Percentiles rank a stretch among this genome's conserved stretches.
Conservation (phyloP, 2,329 filamentous ascomycete species). For the Rachicladosporium sp. region DNA sequence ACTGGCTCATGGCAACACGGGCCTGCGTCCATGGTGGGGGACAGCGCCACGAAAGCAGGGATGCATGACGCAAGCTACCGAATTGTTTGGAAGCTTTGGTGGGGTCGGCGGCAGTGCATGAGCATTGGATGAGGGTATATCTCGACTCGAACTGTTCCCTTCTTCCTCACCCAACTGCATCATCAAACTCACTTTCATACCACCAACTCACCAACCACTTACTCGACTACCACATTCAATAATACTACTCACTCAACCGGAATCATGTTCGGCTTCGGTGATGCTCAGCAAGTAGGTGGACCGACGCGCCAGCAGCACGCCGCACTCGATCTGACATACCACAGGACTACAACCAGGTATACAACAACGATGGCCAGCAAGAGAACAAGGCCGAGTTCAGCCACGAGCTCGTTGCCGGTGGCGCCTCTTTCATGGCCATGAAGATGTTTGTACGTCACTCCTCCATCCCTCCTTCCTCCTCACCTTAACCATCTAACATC, state of each 20-base stretch:
- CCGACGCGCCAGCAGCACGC: neutral
- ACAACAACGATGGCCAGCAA: constrained; percentile 33
- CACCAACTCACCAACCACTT: too few relatives aligned
- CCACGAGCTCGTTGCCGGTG: constrained; percentile 65
- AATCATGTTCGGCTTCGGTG: constrained; percentile 37
- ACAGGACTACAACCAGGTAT: constrained; percentile 43
- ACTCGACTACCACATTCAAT: neutral
- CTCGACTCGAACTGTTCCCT: neutral
- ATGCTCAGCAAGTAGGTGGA: constrained; percentile 2
- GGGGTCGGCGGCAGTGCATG: neutral
- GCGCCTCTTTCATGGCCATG: constrained; percentile 67
- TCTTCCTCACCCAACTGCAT: neutral
- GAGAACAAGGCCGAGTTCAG: constrained; percentile 50
- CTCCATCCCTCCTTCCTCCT: neutral
- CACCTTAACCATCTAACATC: constrained; percentile 41
- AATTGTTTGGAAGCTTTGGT: neutral
- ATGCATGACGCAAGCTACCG: neutral
- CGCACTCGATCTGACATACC: constrained; percentile 36
- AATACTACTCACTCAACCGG: constrained; percentile 2
- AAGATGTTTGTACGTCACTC: constrained; percentile 61
- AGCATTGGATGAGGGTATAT: neutral
- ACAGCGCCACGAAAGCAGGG: neutral
- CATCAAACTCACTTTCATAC: too few relatives aligned
- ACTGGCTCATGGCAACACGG: too few relatives aligned
- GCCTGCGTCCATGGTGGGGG: neutral